phyloP scores from a whole-genome alignment of 1,139 yeast species.

The Meyerozyma sp. region DNA sequence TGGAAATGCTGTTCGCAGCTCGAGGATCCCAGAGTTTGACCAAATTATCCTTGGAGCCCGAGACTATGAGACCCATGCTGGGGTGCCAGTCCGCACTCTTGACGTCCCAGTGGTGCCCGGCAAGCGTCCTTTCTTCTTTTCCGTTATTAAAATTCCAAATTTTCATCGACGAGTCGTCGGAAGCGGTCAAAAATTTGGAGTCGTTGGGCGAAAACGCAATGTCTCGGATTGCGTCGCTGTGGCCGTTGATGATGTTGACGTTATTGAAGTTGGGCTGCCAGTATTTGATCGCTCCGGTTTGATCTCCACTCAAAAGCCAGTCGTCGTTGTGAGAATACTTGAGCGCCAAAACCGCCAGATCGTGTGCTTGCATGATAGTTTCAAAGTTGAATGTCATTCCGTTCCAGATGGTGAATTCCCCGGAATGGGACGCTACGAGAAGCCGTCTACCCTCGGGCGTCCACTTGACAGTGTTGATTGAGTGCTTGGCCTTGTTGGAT shows the following conservation, averaged over 20 bases:
- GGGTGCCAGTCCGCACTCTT: constrained; percentile 98
- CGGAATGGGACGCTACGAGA: constrained; percentile 85
- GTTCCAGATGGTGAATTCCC: constrained; percentile 96
- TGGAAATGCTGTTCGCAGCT: constrained; percentile 62
- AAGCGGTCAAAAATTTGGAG: constrained; percentile 82
- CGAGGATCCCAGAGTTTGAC: constrained; percentile 97
- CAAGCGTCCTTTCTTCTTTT: constrained; percentile 69
- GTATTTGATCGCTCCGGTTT: constrained; percentile 83
- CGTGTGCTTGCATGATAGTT: constrained; percentile 98
- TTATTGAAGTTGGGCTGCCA: constrained; percentile 99
- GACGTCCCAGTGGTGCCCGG: constrained; percentile 99
- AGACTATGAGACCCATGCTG: constrained; percentile 70
- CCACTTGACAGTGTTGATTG: constrained; percentile 88
- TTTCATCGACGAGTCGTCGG: constrained; percentile 85
- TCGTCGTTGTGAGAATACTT: constrained; percentile 88
- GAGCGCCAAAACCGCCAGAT: constrained; percentile 75
- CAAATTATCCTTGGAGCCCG: constrained; percentile 91
- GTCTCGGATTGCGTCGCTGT: constrained; percentile 77
- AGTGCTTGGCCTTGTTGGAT: constrained; percentile 86
- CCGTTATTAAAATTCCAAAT: constrained; percentile 95
- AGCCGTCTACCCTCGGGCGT: constrained; percentile 94
- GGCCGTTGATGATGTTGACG: constrained; percentile 81
- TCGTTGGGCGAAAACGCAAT: constrained; percentile 88
- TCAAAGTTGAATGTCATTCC: constrained; percentile 94
- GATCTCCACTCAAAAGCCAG: constrained; percentile 92